phyloP scores from a whole-genome alignment of 2,329 filamentous ascomycete species.

The Aschersonia sp. region DNA sequence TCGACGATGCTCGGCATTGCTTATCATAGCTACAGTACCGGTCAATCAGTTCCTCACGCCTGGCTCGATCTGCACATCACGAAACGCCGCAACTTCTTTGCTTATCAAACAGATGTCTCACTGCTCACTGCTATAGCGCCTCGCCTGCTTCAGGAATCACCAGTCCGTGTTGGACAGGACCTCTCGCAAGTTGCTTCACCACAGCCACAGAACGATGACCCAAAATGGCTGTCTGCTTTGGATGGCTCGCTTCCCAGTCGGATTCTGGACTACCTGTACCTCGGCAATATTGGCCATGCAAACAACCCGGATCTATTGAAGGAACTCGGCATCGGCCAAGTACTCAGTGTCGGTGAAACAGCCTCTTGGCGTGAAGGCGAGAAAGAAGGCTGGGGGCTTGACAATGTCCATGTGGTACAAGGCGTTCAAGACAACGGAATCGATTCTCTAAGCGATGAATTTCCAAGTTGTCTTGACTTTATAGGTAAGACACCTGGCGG shows the following conservation, averaged over 20 bases:
- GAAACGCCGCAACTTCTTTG: conserved; percentile 85
- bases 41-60: conserved; percentile 64
- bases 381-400: conserved; percentile 55
- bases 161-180: conserved; percentile 32
- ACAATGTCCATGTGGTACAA: conserved; percentile 70
- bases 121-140: conserved; percentile 65
- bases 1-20: conserved; percentile 78
- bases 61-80: conserved; percentile 76
- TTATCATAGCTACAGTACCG: conserved; percentile 87
- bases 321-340: conserved; percentile 69
- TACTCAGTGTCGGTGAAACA: conserved; percentile 85
- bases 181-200: conserved; percentile 37
- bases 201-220: conserved; percentile 43
- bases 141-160: conserved; percentile 60
- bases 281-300: conserved; percentile 84
- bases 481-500: conserved; percentile 47
- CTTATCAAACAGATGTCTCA: conserved; percentile 80
- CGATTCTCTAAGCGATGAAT: conserved; percentile 76
- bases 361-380: conserved; percentile 66
- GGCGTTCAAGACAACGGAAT: conserved; percentile 94
- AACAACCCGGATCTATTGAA: conserved; percentile 79
- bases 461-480: conserved; percentile 74
- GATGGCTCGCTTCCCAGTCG: conserved; percentile 87
- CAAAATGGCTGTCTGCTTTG: conserved; percentile 67
- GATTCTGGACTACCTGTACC: conserved; percentile 85